Base-by-base conservation (phyloP, 225 moss, liverwort and hornwort species). In the Marchantia paleacea region DNA sequence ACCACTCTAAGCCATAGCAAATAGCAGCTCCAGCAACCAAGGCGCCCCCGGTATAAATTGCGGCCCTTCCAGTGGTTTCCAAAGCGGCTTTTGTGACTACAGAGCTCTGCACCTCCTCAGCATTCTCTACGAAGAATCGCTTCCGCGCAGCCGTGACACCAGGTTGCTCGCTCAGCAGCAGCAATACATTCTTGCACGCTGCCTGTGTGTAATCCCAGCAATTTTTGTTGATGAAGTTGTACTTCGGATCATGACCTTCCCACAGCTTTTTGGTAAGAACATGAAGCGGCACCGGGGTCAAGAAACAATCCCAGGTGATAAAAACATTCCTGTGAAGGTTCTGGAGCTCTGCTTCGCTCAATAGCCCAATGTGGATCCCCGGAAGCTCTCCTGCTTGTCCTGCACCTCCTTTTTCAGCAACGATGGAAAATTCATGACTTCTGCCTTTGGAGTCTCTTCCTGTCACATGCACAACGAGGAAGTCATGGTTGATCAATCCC, bases 191-290 rank as follows among this genome's bases (percentile, higher is more conserved):
- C 14, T 52, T 53, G 24, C 73, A 52, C 10, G 73, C 52, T n/a
- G 52, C 73, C 54, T 53, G 20, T 24, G 52, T n/a, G 18, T 73
- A 73, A 26, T 73, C 52, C 73, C 73, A 73, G 73, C 73, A 73
- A 25, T 73, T 73, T 7, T 73, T 52, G 0, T 30, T 53, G 26
- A 73, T 22, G 73, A 73, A 73, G 24, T 73, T 1, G 73, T 73
- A 73, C 7, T 52, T 52, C 10, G 73, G 73, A 53, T 53, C n/a
- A 0, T 22, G 73, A 73, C 52, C 73, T 25, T 73, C 24, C 52
- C 73, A 52, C 6, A 73, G n/a, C 51, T 47, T 48, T 9, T 54
- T 73, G 5, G 24, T 73, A 10, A 53, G 73, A 53, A 73, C 24
- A 24, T 73, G 51, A 24, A 53, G 7, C 7, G 52, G 73, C 10